Base-by-base conservation (phyloP, 768 basidiomycete genomes). In the Leccinum ochraceum region DNA sequence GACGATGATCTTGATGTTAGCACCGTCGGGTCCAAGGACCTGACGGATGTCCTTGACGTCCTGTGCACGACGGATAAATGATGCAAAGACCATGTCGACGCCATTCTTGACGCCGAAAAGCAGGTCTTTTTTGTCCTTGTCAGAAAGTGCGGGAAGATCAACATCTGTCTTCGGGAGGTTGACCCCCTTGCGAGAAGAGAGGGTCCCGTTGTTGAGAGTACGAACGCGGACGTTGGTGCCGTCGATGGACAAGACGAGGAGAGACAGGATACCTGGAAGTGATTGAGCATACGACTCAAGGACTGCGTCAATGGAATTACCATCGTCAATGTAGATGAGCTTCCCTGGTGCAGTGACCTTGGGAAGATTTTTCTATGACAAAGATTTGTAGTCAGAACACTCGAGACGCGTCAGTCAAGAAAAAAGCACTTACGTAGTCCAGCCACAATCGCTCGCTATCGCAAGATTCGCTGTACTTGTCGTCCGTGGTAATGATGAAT, bases 41-140 rank as follows among this genome's bases (percentile, higher is more conserved):
- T 86, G 82, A 66, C 95, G 90, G 75, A 99, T 98, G 69, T 97
- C 93, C 65, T 80, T 83, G 72, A 99, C 95, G 74, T 99, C 97
- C 68, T 97, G 84, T 28, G 86, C 96, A 59, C 91, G 88, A 63
- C 97, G 94, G 76, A 99, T 98, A 76, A 98, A 99, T 3, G 97
- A 98, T 6, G 97, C 97, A 73, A 99, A 99, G 70, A 99, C 78
- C 95, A 99, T 98, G 82, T 99, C 97, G 64, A 99, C 95, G 62
- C 89, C 89, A 76, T 99, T 98, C 84, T 87, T 90, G 71, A 97
- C 96, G 77, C 97, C 97, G 64, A 98, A 99, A 63, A 81, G 75
- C 61, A 99, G 78, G 72, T 98, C 97, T 65, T 86, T 87, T 83
- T 97, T 98, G 85, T 99, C 97, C 83, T 99, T 98, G 59, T 94